Evolutionary conservation across 2,329 filamentous ascomycete genomes (phyloP).

Genomic region (Calonectria multiphialidica): DNA sequence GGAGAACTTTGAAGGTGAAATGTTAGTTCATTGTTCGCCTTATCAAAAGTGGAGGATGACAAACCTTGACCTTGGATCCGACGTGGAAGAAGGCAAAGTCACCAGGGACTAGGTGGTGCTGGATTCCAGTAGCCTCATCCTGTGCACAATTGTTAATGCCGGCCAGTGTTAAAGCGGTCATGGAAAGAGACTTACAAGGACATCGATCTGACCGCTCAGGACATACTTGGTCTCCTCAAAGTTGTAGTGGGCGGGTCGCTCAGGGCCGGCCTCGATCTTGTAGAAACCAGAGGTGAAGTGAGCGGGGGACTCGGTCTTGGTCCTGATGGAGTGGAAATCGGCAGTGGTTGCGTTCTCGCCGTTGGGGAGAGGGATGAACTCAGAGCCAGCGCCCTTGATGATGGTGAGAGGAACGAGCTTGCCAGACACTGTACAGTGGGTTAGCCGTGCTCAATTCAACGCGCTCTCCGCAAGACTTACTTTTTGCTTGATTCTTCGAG

Average conservation of each 20-base stretch:
- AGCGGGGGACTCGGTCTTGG: constrained; percentile 39
- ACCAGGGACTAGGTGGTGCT: constrained; percentile 36
- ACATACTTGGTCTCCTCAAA: constrained; percentile 44
- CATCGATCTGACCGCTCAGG: constrained; percentile 38
- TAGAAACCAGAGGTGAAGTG: constrained; percentile 41
- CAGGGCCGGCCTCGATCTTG: constrained; percentile 39
- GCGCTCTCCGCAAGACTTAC: neutral
- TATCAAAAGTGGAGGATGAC: neutral
- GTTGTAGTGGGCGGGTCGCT: constrained; percentile 35
- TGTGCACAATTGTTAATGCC: constrained; percentile 9
- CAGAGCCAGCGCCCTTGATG: constrained; percentile 40
- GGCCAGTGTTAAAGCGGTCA: too few species aligned
- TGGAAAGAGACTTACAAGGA: constrained; percentile 27
- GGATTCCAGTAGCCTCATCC: constrained; percentile 42
- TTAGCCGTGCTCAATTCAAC: neutral
- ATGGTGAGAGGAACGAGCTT: constrained; percentile 40
- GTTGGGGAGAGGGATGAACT: constrained; percentile 40
- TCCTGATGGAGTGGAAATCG: constrained; percentile 41
- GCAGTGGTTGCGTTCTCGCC: constrained; percentile 40
- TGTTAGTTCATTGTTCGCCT: neutral
- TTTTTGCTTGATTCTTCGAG: neutral
- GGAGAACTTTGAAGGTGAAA: constrained; percentile 32
- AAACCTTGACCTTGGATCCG: constrained; percentile 41
- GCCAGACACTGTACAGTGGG: constrained; percentile 28
- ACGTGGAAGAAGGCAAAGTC: constrained; percentile 44